Base-by-base conservation (phyloP, 1,284 basidiomycete species). In the Leccinum pachyderme region DNA sequence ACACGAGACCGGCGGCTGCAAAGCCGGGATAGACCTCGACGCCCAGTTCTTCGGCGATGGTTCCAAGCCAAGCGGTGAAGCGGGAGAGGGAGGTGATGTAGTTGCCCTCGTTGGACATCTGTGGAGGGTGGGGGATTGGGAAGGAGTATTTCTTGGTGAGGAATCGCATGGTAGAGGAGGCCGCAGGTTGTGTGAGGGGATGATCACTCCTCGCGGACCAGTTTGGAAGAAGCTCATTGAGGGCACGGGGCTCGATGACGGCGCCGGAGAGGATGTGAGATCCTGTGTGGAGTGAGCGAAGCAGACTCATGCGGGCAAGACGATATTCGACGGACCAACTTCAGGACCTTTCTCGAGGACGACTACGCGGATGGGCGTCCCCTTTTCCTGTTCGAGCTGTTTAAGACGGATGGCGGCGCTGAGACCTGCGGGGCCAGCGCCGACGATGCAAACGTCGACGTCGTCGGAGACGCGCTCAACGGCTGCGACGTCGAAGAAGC, bases 21-120 rank as follows among this genome's bases (percentile, higher is more conserved):
- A 99, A 99, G 22, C 97, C 96, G 2, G 97, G 92, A 72, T 99
- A 99, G 49, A 99, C 89, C 73, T 99, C 96, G 31, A 98, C 94
- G 31, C 95, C 96, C 53, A 93, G 79, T 49, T 89, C 89, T 65
- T 95, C 93, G 0, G 96, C 97, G 55, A 98, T 84, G 62, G 83
- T 77, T 6, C 87, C 93, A 1, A 99, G 81, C 96, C 96, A 99
- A 2, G 91, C 81, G 0, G 92, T 89, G 59, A 98, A 86, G 32
- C 84, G 86, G 2, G 93, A 95, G 31, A 99, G 83, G 4, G 93
- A 97, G 49, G 94, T 79, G 66, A 98, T 89, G 73, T 95, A 98
- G 76, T 98, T 99, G 55, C 92, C 91, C 53, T 90, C 82, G 77
- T 98, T 97, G 68, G 79, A 80, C 96, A 99, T 99, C 74, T 98